phyloP scores from a whole-genome alignment of 2,329 filamentous ascomycete species.

The Ceratocystis ficicola region DNA sequence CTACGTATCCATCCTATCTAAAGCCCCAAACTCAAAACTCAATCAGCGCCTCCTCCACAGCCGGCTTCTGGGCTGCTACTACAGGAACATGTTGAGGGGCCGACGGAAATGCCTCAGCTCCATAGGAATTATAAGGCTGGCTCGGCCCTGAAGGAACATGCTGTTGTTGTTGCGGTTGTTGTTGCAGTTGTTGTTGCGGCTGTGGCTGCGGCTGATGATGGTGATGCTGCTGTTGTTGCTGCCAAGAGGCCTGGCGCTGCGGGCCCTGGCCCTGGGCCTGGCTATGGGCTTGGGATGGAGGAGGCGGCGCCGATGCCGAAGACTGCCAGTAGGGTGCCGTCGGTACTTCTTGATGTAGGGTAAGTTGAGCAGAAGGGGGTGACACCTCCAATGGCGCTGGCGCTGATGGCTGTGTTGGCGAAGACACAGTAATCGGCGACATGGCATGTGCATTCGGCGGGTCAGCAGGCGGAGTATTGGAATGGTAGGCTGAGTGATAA shows the following conservation, averaged over 20 bases:
- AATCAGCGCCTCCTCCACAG: constrained; percentile 66
- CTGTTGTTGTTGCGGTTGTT: constrained; percentile 26
- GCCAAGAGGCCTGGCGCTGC: constrained; percentile 25
- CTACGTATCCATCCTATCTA: background rate
- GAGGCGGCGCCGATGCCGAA: constrained; percentile 3
- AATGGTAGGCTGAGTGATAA: constrained; percentile 35
- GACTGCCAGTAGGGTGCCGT: constrained; percentile 17
- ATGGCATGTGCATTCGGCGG: constrained; percentile 24
- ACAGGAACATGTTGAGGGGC: constrained; percentile 51
- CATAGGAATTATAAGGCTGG: constrained; percentile 33
- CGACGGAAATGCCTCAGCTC: constrained; percentile 52
- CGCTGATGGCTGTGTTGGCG: constrained; percentile 11
- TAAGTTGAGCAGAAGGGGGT: constrained; percentile 4
- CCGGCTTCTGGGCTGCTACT: constrained; percentile 33
- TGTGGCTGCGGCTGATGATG: constrained; percentile 26
- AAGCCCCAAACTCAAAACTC: constrained; percentile 33
- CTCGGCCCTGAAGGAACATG: constrained; percentile 23
- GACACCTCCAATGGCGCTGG: constrained; percentile 18
- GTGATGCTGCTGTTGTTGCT: constrained; percentile 26
- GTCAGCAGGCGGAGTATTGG: constrained; percentile 23
- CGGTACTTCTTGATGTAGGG: constrained; percentile 23
- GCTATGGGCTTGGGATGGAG: constrained; percentile 14
- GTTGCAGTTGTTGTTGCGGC: constrained; percentile 24
- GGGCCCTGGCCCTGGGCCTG: constrained; percentile 26
- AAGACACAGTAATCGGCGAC: constrained; percentile 15